Base-by-base conservation (phyloP, 495 filamentous ascomycete genomes). In the Penicillium mononematosum region DNA sequence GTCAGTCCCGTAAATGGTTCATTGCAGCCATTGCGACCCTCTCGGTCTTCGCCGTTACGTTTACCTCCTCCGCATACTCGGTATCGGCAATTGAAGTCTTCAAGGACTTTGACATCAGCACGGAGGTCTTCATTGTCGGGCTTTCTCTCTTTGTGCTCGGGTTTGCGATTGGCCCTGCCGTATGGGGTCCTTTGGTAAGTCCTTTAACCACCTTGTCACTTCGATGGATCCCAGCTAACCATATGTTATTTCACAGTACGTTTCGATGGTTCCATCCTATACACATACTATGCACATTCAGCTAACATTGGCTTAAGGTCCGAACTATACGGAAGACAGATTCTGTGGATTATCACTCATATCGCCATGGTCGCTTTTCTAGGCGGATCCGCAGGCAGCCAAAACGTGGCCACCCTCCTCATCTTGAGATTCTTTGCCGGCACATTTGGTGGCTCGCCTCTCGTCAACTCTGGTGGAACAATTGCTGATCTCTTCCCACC, bases 361-460 rank as follows among this genome's bases (percentile, higher is more conserved):
- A 36, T 16, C 5, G 34, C 34, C 14, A 36, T 36, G 34, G 34
- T 36, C 34, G 34, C 34, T 5, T 36, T 36, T 36, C 14, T 36
- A 1, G 34, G 14, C 5, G 34, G 34, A 12, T 36, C 34, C 14
- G 34, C 34, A 36, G 34, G 34, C 14, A 36, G 34, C 34, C 34
- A 16, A 36, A 36, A 36, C 34, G 34, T 36, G 14, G 34, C 34
- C 6, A 76, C 81, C 0, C 69, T 88, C 6, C 59, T 87, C 44
- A 74, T 87, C 52, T 74, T 88, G 14, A 81, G 86, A 41, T 86
- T 87, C 74, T 79, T 88, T 47, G 83, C 80, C 11, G 82, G 84
- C 29, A 72, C 81, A 12, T 83, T 85, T 64, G 86, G 86, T 9
- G 76, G 79, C 5, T 80, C 81, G 4, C 76, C 83, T 19, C 49